A percentile compares a stretch with the other conserved stretches of the same genome.
Evolutionary conservation across 768 basidiomycete genomes (phyloP).

Genomic region (Boletus fagicola): DNA sequence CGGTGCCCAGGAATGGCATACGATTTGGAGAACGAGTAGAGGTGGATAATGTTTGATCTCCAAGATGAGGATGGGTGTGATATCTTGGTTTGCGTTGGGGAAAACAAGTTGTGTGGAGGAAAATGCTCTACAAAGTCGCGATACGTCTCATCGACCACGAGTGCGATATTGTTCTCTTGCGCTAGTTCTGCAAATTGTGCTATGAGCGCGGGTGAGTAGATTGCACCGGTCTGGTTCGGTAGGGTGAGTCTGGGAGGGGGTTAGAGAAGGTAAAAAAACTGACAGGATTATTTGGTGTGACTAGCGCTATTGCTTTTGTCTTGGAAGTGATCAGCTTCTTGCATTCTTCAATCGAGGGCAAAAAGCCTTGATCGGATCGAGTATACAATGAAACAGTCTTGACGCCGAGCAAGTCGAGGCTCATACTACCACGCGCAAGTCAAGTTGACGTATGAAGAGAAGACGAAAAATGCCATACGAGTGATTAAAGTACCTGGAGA

Average conservation of each 20-base stretch:
- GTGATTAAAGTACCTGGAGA: conserved; percentile 63
- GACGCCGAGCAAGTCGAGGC: conserved; percentile 60
- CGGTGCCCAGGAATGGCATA: conserved; percentile 82
- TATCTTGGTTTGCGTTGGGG: conserved; percentile 10
- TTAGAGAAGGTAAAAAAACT: conserved; percentile 5
- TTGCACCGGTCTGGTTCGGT: conserved; percentile 57
- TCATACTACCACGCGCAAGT: conserved; percentile 50
- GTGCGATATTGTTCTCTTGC: conserved; percentile 48
- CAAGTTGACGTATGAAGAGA: background rate
- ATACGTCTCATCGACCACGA: conserved; percentile 88
- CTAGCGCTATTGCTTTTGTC: conserved; percentile 70
- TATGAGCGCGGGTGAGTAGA: conserved; percentile 58
- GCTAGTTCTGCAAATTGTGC: conserved; percentile 62
- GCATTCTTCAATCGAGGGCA: conserved; percentile 55
- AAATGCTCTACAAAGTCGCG: conserved; percentile 65
- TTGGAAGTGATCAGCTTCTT: conserved; percentile 50
- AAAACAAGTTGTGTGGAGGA: conserved; percentile 60
- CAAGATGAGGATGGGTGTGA: conserved; percentile 39
- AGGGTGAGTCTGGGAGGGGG: background rate
- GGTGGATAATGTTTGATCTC: conserved; percentile 60
- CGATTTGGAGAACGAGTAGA: conserved; percentile 81
- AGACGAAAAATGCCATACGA: conserved; percentile 37
- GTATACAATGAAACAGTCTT: conserved; percentile 55
- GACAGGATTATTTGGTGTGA: conserved; percentile 78
- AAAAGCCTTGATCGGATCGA: conserved; percentile 50